Evolutionary conservation across 176 grass and related monocot species (phyloP), one percentile per base, ranked within the genome.

Genomic region (Rhynchospora pubera): DNA sequence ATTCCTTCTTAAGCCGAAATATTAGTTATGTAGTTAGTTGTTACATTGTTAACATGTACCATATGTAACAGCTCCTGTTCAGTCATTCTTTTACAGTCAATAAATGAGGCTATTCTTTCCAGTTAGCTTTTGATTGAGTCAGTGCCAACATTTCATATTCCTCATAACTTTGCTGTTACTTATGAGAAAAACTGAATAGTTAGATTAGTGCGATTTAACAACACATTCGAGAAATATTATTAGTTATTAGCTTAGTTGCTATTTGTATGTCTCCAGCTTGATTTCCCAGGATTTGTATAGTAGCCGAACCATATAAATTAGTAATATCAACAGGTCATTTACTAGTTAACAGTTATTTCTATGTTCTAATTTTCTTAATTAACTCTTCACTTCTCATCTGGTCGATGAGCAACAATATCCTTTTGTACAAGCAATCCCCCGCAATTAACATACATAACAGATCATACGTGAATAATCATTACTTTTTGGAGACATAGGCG

Each of bases 401-500:
- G 24, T 61, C 79, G 52, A 48, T 65, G 60, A 65, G 60, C 18
- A 81, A 65, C 62, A 81, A 65, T 48, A 65, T 26, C 26, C 79
- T 81, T 63, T 81, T 81, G 79, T 81, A 81, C 58, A 80, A 80
- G 77, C 62, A 80, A 60, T 62, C 16, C 56, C 48, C 77, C 1
- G 32, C 7, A 65, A 65, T 64, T 50, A 65, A 72, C 19, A 84
- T 74, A 74, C 34, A 60, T 50, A 56, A 18, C 73, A 69, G 74
- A 21, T 34, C 62, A 59, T 85, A 74, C 34, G 46, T 50, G 50
- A 30, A 84, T 57, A 84, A 21, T 34, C 62, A 59, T 85, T 89
- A 97, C 77, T 99, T 99, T 87, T 99, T 99, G 76, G 96, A 99
- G 26, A 99, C 66, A 84, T 99, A 95, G 34, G 96, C 96, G 69